These are phyloP conservation scores for Colletotrichum magnum DNA, from an alignment of 2,329 filamentous ascomycete species.

Conservation along the genomic window DNA sequence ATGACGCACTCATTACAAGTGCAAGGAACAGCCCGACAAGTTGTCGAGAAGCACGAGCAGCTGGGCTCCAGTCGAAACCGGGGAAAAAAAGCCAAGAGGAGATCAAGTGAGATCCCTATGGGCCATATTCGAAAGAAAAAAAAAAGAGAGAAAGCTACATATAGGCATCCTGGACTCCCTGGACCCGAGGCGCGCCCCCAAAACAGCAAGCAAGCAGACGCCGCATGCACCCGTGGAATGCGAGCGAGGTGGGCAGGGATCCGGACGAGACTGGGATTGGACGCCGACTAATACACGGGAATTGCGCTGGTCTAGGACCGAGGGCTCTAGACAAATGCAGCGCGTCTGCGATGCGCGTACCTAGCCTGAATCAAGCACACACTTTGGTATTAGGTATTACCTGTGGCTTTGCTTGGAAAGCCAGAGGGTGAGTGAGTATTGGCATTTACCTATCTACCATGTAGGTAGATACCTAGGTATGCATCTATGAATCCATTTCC, in stretches of 20 bases:
- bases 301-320: constrained; percentile 27
- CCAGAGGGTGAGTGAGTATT: too few relatives aligned
- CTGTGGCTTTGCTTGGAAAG: too few relatives aligned
- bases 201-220: constrained; percentile 14
- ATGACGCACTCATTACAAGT: constrained; percentile 1
- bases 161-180: constrained; percentile 10
- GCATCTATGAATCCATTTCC: too few relatives aligned
- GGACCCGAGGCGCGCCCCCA: neutral
- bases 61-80: neutral
- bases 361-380: constrained; percentile 23
- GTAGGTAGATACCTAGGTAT: too few relatives aligned
- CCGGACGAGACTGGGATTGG: constrained; percentile 33
- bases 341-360: constrained; percentile 13
- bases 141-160: neutral
- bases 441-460: too few relatives aligned
- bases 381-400: neutral
- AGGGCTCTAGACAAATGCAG: constrained; percentile 31
- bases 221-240: constrained; percentile 33
- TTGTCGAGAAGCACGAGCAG: neutral
- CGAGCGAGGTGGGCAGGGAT: constrained; percentile 28
- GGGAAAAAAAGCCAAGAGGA: constrained; percentile 17
- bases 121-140: constrained; percentile 5
- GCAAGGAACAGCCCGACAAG: constrained; percentile 8
- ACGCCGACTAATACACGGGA: constrained; percentile 24
- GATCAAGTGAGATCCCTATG: constrained; percentile 30